Base-by-base conservation (phyloP, 169 alveolate species). In the Plasmodium vivax region DNA sequence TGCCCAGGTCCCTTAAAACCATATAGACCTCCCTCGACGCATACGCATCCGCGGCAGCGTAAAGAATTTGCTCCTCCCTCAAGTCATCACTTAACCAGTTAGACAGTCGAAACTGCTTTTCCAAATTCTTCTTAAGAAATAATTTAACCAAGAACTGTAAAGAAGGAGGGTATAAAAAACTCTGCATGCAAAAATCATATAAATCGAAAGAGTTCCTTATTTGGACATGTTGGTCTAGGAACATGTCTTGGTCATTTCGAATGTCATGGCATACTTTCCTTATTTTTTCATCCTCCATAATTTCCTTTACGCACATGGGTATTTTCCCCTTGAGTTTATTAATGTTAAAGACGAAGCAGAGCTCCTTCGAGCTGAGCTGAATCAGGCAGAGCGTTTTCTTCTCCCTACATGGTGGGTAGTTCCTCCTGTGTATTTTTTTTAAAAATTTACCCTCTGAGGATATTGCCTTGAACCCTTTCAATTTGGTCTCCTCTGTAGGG, bases 21-120 rank as follows among this genome's bases (percentile, higher is more conserved):
- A 87, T 51, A n/a, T 87, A 87, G 36, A 87, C 47, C 81, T 87
- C 87, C 68, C 93, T 87, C 32, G 93, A 87, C 9, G 93, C 93
- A 87, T 87, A 87, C 1, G 93, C 85, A 77, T 87, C 93, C 1
- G 32, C 43, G 27, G 93, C 93, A n/a, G 93, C 93, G 38, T 87
- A 87, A 7, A 87, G 85, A 30, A 87, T 87, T 75, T 87, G 93
- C 12, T 87, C 82, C 30, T 87, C 87, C 8, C 38, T 54, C 68
- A 87, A 43, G 72, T 77, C 12, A 54, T 56, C 41, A 77, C 38
- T 75, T 45, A 87, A 54, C 93, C 93, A 87, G 14, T 87, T 87
- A 0, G 93, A 87, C 68, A 87, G 23, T 19, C 93, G 80, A 77
- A 47, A 75, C n/a, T 77, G 43, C 56, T 87, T 87, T 54, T 87